Evolutionary conservation across 2,329 filamentous ascomycete species (phyloP).

Genomic region (Colletotrichum higginsianum): DNA sequence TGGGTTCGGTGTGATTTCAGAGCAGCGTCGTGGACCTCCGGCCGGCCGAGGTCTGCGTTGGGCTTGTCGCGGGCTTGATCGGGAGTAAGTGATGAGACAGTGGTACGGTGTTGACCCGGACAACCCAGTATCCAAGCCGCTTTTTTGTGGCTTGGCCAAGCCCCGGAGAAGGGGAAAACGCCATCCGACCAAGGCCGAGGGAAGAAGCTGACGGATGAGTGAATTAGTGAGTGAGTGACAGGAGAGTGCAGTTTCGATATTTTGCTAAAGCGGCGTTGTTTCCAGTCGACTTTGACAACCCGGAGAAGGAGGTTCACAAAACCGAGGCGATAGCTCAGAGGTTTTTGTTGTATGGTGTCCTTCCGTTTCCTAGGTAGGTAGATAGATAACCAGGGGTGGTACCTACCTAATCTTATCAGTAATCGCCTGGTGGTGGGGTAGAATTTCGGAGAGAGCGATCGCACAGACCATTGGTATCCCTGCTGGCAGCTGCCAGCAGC

Average conservation of each 20-base stretch:
- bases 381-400: too few species aligned
- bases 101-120: neutral
- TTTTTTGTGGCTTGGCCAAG: neutral
- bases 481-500: neutral
- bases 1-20: slow-evolving; percentile 2
- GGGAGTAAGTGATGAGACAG: slow-evolving; percentile 24
- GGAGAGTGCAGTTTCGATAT: too few species aligned
- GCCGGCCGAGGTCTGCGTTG: neutral
- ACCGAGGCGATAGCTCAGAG: too few species aligned
- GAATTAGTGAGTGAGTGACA: too few species aligned
- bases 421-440: neutral
- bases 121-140: neutral
- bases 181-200: neutral
- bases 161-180: neutral
- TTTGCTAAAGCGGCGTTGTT: neutral
- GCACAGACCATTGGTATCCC: neutral
- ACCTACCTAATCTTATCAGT: neutral
- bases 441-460: neutral
- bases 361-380: too few species aligned
- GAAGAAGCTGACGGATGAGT: too few species aligned
- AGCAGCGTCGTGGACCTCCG: neutral
- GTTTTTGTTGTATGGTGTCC: too few species aligned
- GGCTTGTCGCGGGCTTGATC: slow-evolving; percentile 5
- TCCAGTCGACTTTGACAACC: neutral
- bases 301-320: too few species aligned